Base-by-base conservation (phyloP, 2,329 filamentous ascomycete genomes). In the Fusarium circinatum region DNA sequence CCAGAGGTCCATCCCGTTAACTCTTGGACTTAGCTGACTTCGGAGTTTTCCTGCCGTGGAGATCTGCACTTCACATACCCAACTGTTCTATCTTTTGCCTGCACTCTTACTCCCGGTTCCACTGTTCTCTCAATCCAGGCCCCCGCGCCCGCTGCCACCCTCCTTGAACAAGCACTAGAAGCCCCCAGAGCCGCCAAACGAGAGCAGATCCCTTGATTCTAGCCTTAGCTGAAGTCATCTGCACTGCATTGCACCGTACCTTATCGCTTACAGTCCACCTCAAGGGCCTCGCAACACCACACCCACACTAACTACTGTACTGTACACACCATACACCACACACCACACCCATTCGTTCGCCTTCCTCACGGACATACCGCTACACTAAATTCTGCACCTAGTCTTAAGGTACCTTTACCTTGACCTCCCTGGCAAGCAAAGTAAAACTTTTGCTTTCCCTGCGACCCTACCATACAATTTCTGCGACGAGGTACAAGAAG, bases 331-430 rank as follows among this genome's bases (percentile, higher is more conserved):
- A 34, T 20, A 45, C 42, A 47, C 45, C 47, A 47, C 47, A 47
- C 45, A 47, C 45, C 48, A 64, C 66, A 67, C 73, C 76, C 49
- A 61, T 69, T 51, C 49, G 13, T 36, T 78, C 54, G 71, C 67
- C 73, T 75, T 77, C 49, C 39, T 59, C 65, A 71, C 76, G 76
- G 78, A 76, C 78, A 70, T 79, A 76, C 78, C 78, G 78, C 78
- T 68, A 65, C 78, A 73, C 78, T 79, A 79, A 71, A 64, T 59
- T 67, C 66, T 79, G 73, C 78, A 78, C 75, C 75, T 72, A 51
- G 48, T 51, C 48, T n/a, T n/a, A n/a, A n/a, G n/a, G n/a, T 34
- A 18, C 48, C 28, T n/a, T 24, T 51, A 14, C 30, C 28, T 18
- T 49, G 26, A 20, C 44, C 24, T n/a, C n/a, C 49, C 49, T 36